phyloP scores from a whole-genome alignment of 805 yeast genomes.

The Danielozyma ontarioensis region DNA sequence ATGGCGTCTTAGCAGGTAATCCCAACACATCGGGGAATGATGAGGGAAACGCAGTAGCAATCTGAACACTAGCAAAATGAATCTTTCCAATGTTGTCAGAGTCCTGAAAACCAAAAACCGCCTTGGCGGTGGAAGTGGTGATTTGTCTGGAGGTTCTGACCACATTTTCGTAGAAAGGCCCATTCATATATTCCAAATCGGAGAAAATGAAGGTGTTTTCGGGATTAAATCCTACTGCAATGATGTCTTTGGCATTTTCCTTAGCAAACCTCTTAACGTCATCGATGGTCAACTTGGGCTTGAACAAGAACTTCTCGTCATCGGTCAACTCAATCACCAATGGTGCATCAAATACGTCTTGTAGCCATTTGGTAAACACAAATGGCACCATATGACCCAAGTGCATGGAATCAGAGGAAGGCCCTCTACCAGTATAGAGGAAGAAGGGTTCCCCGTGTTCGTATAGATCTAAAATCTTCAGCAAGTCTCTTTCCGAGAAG shows the following conservation, averaged over 20 bases:
- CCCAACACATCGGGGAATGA: conserved; percentile 93
- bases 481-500: conserved; percentile 84
- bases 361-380: conserved; percentile 94
- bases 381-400: conserved; percentile 97
- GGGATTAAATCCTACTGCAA: conserved; percentile 91
- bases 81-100: conserved; percentile 91
- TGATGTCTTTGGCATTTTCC: conserved; percentile 88
- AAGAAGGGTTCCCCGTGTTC: conserved; percentile 95
- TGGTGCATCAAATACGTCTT: conserved; percentile 95
- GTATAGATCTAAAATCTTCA: conserved; percentile 74
- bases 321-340: conserved; percentile 91
- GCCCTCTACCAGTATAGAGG: conserved; percentile 96
- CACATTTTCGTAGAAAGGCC: conserved; percentile 89
- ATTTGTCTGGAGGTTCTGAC: conserved; percentile 90
- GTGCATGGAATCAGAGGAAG: conserved; percentile 91
- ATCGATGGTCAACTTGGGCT: conserved; percentile 80
- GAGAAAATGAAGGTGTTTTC: conserved; percentile 94
- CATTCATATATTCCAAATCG: conserved; percentile 89
- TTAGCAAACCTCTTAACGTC: conserved; percentile 78
- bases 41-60: conserved; percentile 92
- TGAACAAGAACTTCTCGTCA: conserved; percentile 94
- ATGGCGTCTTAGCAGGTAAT: conserved; percentile 83
- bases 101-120: conserved; percentile 95
- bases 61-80: conserved; percentile 95
- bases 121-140: conserved; percentile 94